Evolutionary conservation across 2,329 filamentous ascomycete genomes (phyloP).

Genomic region (Fusarium nanum): DNA sequence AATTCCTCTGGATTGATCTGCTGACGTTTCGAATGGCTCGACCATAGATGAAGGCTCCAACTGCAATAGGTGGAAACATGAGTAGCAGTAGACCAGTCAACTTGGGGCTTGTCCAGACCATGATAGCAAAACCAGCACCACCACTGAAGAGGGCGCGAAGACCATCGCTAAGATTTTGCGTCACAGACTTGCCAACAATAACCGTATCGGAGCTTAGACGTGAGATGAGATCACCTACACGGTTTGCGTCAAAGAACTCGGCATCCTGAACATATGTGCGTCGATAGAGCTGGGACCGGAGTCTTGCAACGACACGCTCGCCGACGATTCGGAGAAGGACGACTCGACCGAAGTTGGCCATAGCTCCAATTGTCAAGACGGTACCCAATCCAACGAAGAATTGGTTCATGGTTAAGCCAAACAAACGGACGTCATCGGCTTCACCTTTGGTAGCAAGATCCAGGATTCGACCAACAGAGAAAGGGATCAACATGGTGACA

Average conservation of each 20-base stretch:
- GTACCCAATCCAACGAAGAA: constrained; percentile 86
- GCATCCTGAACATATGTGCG: constrained; percentile 97
- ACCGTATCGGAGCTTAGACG: constrained; percentile 95
- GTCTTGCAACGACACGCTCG: constrained; percentile 89
- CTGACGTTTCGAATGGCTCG: constrained; percentile 89
- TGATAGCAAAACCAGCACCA: constrained; percentile 87
- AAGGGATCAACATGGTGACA: constrained; percentile 96
- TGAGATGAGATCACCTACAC: constrained; percentile 95
- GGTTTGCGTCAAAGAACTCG: constrained; percentile 98
- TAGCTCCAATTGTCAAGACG: constrained; percentile 84
- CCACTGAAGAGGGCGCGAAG: constrained; percentile 90
- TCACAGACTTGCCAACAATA: constrained; percentile 98
- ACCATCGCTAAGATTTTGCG: constrained; percentile 97
- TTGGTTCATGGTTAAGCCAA: constrained; percentile 85
- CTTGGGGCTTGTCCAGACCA: constrained; percentile 95
- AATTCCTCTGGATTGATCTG: constrained; percentile 90
- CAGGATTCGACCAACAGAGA: constrained; percentile 95
- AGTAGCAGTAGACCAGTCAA: constrained; percentile 87
- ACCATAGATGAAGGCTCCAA: constrained; percentile 92
- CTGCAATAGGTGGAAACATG: constrained; percentile 89
- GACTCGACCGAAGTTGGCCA: constrained; percentile 93
- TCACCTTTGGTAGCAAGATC: constrained; percentile 85
- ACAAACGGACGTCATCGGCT: constrained; percentile 75
- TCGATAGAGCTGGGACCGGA: constrained; percentile 90
- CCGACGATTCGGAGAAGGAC: constrained; percentile 93